Evolutionary conservation across 2,329 filamentous ascomycete genomes (phyloP).

Genomic region (Phaeosphaeriaceae sp.): DNA sequence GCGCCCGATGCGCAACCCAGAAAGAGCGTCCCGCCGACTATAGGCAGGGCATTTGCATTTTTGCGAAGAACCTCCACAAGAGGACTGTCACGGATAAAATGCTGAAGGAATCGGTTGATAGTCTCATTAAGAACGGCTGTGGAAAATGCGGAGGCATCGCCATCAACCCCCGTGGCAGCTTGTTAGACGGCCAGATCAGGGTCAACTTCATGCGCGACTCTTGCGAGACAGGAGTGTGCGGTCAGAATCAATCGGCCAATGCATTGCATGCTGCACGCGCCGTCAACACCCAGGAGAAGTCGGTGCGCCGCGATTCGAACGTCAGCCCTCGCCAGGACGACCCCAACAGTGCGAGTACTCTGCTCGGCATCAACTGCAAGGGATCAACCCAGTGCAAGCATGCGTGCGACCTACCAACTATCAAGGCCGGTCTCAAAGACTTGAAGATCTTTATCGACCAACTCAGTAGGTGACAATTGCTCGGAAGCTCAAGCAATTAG

Average conservation of each 20-base stretch:
- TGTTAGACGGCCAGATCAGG: background rate
- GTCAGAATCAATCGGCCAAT: background rate
- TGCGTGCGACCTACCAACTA: too few species aligned
- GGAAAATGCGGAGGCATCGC: background rate
- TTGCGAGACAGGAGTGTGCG: background rate
- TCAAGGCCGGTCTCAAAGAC: background rate
- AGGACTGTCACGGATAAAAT: slow-evolving; percentile 1
- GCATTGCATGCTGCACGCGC: background rate
- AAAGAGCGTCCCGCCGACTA: background rate
- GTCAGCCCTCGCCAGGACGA: background rate
- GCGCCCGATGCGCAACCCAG: slow-evolving; percentile 1
- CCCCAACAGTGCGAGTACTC: background rate
- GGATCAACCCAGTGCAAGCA: background rate
- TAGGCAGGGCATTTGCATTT: slow-evolving; percentile 3
- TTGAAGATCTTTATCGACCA: background rate
- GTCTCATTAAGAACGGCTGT: slow-evolving; percentile 1
- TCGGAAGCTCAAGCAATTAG: background rate
- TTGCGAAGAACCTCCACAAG: background rate
- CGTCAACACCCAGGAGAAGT: background rate
- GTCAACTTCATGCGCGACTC: background rate
- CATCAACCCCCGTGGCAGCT: background rate
- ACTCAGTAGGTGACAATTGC: background rate
- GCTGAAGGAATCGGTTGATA: slow-evolving; percentile 1
- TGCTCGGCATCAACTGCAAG: background rate
- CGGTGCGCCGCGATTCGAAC: background rate